Evolutionary conservation across 768 basidiomycete genomes (phyloP).

Genomic region (Psilocybe sp.): DNA sequence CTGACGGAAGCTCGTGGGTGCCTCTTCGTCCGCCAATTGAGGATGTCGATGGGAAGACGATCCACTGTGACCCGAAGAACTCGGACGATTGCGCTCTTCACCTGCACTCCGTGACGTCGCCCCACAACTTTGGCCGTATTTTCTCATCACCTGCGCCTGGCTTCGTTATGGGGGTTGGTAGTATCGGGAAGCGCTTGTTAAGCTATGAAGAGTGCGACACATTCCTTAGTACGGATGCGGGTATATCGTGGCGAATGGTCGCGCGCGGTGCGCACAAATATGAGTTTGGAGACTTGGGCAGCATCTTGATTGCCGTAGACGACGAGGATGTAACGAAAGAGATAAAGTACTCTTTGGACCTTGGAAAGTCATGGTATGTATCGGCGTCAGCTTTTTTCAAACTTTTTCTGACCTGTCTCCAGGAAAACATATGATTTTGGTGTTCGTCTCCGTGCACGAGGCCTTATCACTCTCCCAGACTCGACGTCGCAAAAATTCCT

Average conservation of each 20-base stretch:
- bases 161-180: constrained; percentile 95
- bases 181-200: constrained; percentile 63
- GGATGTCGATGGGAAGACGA: constrained; percentile 60
- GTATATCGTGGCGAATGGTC: constrained; percentile 82
- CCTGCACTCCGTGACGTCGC: constrained; percentile 86
- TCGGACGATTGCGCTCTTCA: constrained; percentile 75
- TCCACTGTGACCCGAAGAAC: constrained; percentile 60
- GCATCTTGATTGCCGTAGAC: constrained; percentile 76
- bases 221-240: constrained; percentile 89
- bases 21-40: constrained; percentile 53
- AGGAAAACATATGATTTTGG: constrained; percentile 76
- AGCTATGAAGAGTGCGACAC: constrained; percentile 89
- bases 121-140: constrained; percentile 91
- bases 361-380: constrained; percentile 79
- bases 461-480: constrained; percentile 88
- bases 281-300: constrained; percentile 91
- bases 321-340: constrained; percentile 76
- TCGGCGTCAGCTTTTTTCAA: not conserved
- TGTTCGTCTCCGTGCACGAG: constrained; percentile 65
- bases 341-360: constrained; percentile 77
- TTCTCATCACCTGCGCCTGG: constrained; percentile 96
- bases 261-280: constrained; percentile 81
- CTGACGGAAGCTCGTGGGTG: constrained; percentile 86
- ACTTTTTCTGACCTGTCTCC: not conserved
- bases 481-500: constrained; percentile 97